Evolutionary conservation across 768 basidiomycete species (phyloP), one percentile per base, ranked within the genome.

Genomic region (Solioccasus polychromus): DNA sequence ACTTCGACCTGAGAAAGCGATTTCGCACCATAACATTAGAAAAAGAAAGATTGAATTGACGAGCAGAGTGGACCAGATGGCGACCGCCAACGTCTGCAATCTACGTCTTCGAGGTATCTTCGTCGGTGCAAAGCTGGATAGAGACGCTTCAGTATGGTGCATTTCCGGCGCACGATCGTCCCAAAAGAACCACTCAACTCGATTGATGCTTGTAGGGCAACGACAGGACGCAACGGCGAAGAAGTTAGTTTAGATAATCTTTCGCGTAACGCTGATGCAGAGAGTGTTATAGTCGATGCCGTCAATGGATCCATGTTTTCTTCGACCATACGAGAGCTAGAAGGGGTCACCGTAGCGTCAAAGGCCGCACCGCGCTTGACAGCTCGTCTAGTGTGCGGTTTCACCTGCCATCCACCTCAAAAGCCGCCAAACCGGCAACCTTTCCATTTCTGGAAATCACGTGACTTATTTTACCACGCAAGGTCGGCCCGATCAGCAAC

Each of bases 61-160:
- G 42, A 96, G 82, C 64, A 84, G 69, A n/a, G 85, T 79, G 23
- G 89, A 88, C 92, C 90, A 95, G 41, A 83, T 53, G 14, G 93
- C 89, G 36, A 98, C 95, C 0, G 80, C 85, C 52, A 92, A 72
- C 55, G 89, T 97, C 71, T 98, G 94, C 47, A 95, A 64, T 56
- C 93, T 74, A 54, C 93, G 77, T 66, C 85, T 86, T 49, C 83
- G 77, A 14, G 94, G 94, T 57, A 97, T 86, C 58, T 80, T 79
- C 8, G 90, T 78, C 0, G 93, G 93, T 2, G 85, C 93, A 61
- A 92, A 96, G 40, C 88, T 89, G 51, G 15, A 19, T 35, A 31
- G 7, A 24, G 37, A 28, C 29, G 22, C 42, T 14, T 48, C 30
- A 62, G 35, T 19, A 30, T 17, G 20, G 22, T 17, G 8, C 5